Evolutionary conservation across 495 filamentous ascomycete genomes (phyloP), one percentile per base, ranked within the genome.

Genomic region (Cercophora newfieldiana): DNA sequence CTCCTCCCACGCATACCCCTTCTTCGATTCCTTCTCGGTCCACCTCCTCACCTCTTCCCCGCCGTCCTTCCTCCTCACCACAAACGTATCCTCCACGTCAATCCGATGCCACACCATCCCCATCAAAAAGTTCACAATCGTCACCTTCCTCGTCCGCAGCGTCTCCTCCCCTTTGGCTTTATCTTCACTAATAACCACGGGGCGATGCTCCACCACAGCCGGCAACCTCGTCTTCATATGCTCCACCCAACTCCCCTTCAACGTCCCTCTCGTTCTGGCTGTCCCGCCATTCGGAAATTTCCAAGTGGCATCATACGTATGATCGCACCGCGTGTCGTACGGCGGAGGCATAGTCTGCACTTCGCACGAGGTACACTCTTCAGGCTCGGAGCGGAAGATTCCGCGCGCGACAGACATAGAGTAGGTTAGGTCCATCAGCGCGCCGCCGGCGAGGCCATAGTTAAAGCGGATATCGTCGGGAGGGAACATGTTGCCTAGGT

Each of bases 361-460:
- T n/a, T 76, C 68, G 60, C 76, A 79, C 37, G 64, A 63, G 7
- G 76, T 59, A 54, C 82, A 83, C 53, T 77, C 75, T 16, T 71
- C 69, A 0, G 77, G 75, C 18, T 77, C 59, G 18, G 70, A 59
- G 0, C 69, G 73, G 48, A 81, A 77, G 22, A 86, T 73, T 26
- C 74, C 75, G 16, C 81, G 69, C 0, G 85, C 64, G 5, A 75
- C 66, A 19, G 76, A 78, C 14, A 85, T 61, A 14, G 76, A 76
- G 68, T 89, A 89, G 0, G 81, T 78, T 6, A 86, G 74, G 66
- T 88, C 86, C 85, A 90, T 85, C 56, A 86, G 67, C 8, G 79
- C 69, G n/a, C 87, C 88, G 0, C 88, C 87, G 5, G 79, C 76
- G 0, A 89, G 75, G 2, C 80, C 72, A 64, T 84, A 89, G 22